phyloP scores from a whole-genome alignment of 1,139 yeast species.

The Scheffersomyces lignicola region DNA sequence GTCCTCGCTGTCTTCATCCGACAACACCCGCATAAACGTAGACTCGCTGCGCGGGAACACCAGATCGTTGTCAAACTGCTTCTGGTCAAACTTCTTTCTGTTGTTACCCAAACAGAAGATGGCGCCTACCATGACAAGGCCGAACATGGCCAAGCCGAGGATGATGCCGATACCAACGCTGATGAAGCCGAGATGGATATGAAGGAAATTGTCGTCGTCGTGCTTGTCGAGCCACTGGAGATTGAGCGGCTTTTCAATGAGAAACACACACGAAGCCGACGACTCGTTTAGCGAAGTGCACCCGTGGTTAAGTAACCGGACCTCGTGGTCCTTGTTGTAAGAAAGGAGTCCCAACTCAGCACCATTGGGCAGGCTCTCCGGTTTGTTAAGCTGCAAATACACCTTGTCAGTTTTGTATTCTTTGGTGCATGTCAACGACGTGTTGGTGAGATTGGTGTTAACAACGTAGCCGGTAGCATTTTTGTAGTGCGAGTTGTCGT shows the following conservation, averaged over 20 bases:
- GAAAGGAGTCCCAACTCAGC: conserved; percentile 33
- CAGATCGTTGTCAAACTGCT: conserved; percentile 8
- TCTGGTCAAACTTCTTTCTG: conserved; percentile 9
- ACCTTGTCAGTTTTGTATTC: conserved; percentile 40
- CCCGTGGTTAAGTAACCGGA: conserved; percentile 65
- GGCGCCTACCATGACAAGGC: conserved; percentile 28
- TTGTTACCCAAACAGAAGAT: conserved; percentile 28
- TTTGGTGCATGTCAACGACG: conserved; percentile 43
- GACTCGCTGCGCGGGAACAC: conserved; percentile 23
- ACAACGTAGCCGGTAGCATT: conserved; percentile 11
- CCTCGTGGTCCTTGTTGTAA: conserved; percentile 62
- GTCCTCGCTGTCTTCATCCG: conserved; percentile 25
- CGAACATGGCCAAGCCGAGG: conserved; percentile 51
- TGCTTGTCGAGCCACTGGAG: conserved; percentile 55
- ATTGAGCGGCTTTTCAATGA: conserved; percentile 64
- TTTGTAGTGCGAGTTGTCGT: conserved; percentile 9
- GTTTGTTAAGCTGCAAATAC: conserved; percentile 30
- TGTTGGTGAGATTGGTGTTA: conserved; percentile 37
- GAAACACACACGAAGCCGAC: conserved; percentile 57
- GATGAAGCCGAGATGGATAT: conserved; percentile 61
- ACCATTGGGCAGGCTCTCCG: too few relatives aligned
- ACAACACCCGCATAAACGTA: conserved; percentile 41
- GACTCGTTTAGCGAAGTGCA: conserved; percentile 47
- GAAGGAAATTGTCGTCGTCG: conserved; percentile 41
- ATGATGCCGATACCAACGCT: conserved; percentile 68